phyloP scores from a whole-genome alignment of 306 rosid genomes.

The Corylus heterophylla region DNA sequence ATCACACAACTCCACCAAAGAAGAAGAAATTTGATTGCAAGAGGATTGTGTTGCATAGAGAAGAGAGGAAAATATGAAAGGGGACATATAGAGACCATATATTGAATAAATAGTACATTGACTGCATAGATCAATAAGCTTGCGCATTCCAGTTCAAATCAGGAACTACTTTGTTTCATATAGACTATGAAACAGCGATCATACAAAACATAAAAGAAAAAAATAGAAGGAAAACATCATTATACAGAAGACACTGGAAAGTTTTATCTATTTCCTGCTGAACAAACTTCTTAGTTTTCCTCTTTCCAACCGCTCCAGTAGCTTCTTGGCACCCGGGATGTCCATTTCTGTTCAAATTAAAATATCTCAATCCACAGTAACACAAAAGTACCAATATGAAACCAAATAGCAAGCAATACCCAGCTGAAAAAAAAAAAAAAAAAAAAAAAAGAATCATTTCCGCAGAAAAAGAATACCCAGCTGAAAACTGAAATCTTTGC shows the following conservation, averaged over 20 bases:
- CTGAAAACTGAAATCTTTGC: not conserved
- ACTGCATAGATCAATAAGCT: slow-evolving; percentile 38
- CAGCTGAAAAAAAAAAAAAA: not conserved
- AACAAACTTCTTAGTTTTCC: slow-evolving; percentile 85
- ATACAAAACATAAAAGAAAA: slow-evolving; percentile 7
- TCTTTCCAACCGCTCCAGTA: slow-evolving; percentile 80
- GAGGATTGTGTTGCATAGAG: not conserved
- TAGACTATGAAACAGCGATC: slow-evolving; percentile 64
- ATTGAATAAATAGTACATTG: slow-evolving; percentile 25
- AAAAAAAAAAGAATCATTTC: not conserved
- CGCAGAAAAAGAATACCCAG: not conserved
- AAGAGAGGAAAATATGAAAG: not conserved
- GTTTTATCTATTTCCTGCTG: slow-evolving; percentile 55
- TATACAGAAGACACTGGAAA: slow-evolving; percentile 26
- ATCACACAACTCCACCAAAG: not conserved
- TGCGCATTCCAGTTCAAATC: slow-evolving; percentile 31
- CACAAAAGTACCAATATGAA: not conserved
- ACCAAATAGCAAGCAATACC: not conserved
- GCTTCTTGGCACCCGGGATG: slow-evolving; percentile 85
- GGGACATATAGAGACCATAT: slow-evolving; percentile 13
- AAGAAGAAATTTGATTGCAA: not conserved
- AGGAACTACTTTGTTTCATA: slow-evolving; percentile 53
- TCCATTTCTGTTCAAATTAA: slow-evolving; percentile 64
- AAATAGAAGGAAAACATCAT: slow-evolving; percentile 16
- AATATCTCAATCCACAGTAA: slow-evolving; percentile 5